Base-by-base conservation (phyloP, 192 early-diverging fungal genomes). In the Linnemannia zychae region DNA sequence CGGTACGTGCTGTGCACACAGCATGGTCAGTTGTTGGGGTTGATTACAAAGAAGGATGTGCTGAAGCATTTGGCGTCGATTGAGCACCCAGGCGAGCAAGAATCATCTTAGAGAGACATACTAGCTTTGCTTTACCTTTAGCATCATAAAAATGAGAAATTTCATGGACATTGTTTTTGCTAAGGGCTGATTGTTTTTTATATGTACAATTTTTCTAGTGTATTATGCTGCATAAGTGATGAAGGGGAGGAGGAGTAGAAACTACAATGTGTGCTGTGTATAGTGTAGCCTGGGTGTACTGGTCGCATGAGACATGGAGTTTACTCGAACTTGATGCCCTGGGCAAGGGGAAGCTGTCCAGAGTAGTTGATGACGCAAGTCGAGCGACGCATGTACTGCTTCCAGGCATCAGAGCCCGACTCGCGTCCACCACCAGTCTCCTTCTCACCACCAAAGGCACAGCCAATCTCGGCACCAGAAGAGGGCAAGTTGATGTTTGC, bases 361-460 rank as follows among this genome's bases (percentile, higher is more conserved):
- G 92, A 92, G 87, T 96, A 97, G 90, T 97, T 98, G 88, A 98
- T 95, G 71, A 95, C 95, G 78, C 93, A 88, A 49, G 88, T 90
- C 71, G 83, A 86, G 80, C 74, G 68, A 77, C 75, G 80, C 77
- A 88, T 81, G 76, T 87, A 89, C 69, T 77, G 96, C 90, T 99
- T 97, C 98, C 98, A 99, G 48, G 94, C 90, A 82, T 97, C 96
- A 75, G 93, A 94, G 38, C 98, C 98, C 82, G 94, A 94, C 89
- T 96, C 98, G 74, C 96, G 95, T 71, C 97, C 97, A 40, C 97
- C 96, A 72, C 97, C 97, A 36, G 96, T 97, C 85, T 99, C 98
- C 91, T 99, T 99, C 90, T 99, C 96, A 71, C 98, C 98, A 63
- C 98, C 98, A 90, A 99, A 98, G 9, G 98, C 98, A 60, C 97